Base-by-base conservation (phyloP, 352 stramenopile species). In the Lagenidium giganteum region DNA sequence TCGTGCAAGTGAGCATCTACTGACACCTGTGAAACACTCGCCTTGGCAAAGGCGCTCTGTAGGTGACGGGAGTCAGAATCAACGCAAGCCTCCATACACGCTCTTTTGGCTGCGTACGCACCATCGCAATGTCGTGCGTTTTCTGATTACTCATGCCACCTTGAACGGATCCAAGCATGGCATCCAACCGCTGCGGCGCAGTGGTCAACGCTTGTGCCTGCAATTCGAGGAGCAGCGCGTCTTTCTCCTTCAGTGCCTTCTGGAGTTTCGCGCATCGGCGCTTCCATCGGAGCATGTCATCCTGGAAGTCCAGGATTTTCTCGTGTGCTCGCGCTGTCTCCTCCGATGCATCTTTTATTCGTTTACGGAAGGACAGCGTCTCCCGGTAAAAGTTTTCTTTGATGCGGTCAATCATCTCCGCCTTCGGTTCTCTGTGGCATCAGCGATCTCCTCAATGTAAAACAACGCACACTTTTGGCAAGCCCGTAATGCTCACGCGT, bases 301-400 rank as follows among this genome's bases (percentile, higher is more conserved):
- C 28, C 24, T 83, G 57, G 17, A 73, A 36, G 6, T 67, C 49
- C 18, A 54, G 45, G n/a, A 52, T 62, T 4, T 67, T 54, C 32
- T 64, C 59, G 1, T 53, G 43, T 7, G 61, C 59, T 1, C 44
- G 40, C 7, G 53, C 38, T 0, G 51, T 51, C 23, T 70, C 54
- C 9, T 68, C 54, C 2, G 53, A 50, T 23, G 50, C 47, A 13
- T 69, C 60, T 14, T 53, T 17, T 8, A 80, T 75, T 32, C 61
- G 62, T 14, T 64, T 56, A 2, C 47, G 61, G 38, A 77, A 79
- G 11, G 42, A 47, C 28, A 82, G 61, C n/a, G 64, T 72, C 50
- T 88, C 73, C 14, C 67, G 42, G 12, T 74, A 52, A 22, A 82
- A 86, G 26, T 72, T 80, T 25, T 68, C 54, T 42, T 80, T 83